A percentile compares a stretch with the other conserved stretches of the same genome.
Conservation (phyloP, 108 stramenopile species). For the Cyclotella atomus region DNA sequence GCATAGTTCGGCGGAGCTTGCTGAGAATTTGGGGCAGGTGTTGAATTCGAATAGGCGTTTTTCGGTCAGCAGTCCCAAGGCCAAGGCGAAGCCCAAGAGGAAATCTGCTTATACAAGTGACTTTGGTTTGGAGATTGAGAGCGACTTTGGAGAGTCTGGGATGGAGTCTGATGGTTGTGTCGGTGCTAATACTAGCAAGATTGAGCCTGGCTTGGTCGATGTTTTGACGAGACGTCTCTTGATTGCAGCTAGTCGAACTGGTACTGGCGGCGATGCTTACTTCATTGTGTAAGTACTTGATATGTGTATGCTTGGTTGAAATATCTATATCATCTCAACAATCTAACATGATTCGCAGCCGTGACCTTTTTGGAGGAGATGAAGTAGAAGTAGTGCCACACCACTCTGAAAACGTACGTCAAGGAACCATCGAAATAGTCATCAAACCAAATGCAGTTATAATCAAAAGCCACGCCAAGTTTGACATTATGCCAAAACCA, state of each 20-base stretch:
- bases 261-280: slow-evolving; percentile 88
- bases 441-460: slow-evolving; percentile 70
- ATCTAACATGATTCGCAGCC: slow-evolving; percentile 6
- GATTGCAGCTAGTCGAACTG: slow-evolving; percentile 82
- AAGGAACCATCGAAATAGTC: slow-evolving; percentile 79
- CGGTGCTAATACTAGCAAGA: too few species aligned
- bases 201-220: slow-evolving; percentile 70
- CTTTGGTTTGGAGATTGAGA: slow-evolving; percentile 43
- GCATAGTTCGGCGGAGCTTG: slow-evolving; percentile 69
- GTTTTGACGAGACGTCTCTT: slow-evolving; percentile 74
- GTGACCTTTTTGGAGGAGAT: slow-evolving; percentile 88
- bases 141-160: slow-evolving; percentile 29
- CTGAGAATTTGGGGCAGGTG: slow-evolving; percentile 60
- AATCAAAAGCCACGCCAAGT: slow-evolving; percentile 87
- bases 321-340: slow-evolving; percentile 9
- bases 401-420: slow-evolving; percentile 45
- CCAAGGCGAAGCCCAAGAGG: slow-evolving; percentile 10
- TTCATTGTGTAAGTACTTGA: slow-evolving; percentile 66
- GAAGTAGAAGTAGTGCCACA: slow-evolving; percentile 87
- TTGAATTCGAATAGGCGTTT: slow-evolving; percentile 61
- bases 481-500: slow-evolving; percentile 83
- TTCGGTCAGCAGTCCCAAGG: slow-evolving; percentile 25
- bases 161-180: slow-evolving; percentile 22
- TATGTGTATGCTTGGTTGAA: not conserved
- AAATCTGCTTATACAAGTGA: slow-evolving; percentile 35